Evolutionary conservation across 2,329 filamentous ascomycete species (phyloP).

Genomic region (Fusarium concolor): DNA sequence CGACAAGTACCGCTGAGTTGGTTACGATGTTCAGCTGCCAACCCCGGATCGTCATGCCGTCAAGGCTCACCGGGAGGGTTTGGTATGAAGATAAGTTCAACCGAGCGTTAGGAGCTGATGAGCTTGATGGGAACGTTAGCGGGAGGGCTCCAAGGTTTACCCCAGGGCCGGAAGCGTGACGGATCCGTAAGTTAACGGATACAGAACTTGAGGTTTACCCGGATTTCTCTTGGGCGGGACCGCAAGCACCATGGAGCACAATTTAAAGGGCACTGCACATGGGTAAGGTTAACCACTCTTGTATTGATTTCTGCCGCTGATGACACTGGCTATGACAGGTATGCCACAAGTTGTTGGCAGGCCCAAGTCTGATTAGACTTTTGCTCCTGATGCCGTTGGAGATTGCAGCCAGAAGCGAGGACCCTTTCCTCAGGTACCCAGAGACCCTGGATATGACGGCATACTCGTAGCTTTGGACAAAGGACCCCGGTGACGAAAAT

Average conservation of each 20-base stretch:
- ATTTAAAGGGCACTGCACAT: background rate
- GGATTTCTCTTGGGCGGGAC: background rate
- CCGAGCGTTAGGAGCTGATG: background rate
- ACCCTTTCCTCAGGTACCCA: background rate
- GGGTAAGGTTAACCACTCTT: background rate
- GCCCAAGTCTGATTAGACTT: background rate
- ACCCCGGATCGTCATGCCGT: constrained; percentile 10
- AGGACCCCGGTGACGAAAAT: too few relatives aligned
- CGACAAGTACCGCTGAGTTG: background rate
- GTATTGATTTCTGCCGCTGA: background rate
- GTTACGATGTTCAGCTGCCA: background rate
- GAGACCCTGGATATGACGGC: constrained; percentile 17
- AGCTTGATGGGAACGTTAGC: background rate
- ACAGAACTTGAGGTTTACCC: background rate
- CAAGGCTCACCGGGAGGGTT: background rate
- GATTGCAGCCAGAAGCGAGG: background rate
- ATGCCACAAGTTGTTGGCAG: constrained; percentile 2
- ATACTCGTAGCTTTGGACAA: background rate
- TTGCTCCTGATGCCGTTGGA: background rate
- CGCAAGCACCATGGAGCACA: background rate
- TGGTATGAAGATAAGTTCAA: background rate
- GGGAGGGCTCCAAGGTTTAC: constrained; percentile 5
- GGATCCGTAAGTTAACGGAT: background rate
- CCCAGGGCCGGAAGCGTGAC: constrained; percentile 1
- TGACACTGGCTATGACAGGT: background rate